Evolutionary conservation across 2,329 filamentous ascomycete genomes (phyloP).

Genomic region (Laburnicola sp.): DNA sequence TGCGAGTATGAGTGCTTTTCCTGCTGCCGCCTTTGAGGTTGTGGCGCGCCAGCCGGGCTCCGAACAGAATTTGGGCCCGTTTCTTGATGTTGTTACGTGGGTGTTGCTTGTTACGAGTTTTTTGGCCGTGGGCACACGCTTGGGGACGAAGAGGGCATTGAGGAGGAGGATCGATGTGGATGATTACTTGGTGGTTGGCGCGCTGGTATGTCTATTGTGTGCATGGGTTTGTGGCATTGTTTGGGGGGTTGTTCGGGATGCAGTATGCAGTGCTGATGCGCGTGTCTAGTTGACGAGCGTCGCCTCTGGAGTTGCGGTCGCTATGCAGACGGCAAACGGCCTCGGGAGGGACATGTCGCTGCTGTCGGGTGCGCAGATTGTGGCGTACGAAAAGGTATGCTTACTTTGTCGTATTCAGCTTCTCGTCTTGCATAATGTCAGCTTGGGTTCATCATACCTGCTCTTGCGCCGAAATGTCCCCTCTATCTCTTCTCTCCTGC

Average conservation of each 20-base stretch:
- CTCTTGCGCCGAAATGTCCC: not conserved
- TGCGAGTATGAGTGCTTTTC: constrained; percentile 29
- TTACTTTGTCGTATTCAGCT: constrained; percentile 7
- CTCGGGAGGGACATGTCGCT: constrained; percentile 31
- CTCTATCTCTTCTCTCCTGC: too few species aligned
- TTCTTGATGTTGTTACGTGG: constrained; percentile 42
- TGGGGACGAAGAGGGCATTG: constrained; percentile 41
- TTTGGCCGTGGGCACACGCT: constrained; percentile 37
- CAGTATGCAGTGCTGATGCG: constrained; percentile 11
- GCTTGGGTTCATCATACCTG: not conserved
- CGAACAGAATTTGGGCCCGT: constrained; percentile 35
- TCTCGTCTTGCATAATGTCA: not conserved
- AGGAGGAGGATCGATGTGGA: constrained; percentile 37
- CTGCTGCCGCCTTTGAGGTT: constrained; percentile 23
- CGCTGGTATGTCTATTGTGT: constrained; percentile 30
- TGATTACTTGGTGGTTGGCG: constrained; percentile 40
- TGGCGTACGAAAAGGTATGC: constrained; percentile 38
- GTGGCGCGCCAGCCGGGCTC: constrained; percentile 37
- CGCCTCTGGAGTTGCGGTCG: constrained; percentile 38
- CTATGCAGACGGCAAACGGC: constrained; percentile 35
- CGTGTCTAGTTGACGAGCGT: constrained; percentile 32
- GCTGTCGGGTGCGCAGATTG: constrained; percentile 23
- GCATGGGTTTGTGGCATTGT: not conserved
- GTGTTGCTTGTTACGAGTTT: constrained; percentile 39
- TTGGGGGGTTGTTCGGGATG: not conserved